Conservation (phyloP, 2,329 filamentous ascomycete genomes). For the Thielaviopsis cerberus region DNA sequence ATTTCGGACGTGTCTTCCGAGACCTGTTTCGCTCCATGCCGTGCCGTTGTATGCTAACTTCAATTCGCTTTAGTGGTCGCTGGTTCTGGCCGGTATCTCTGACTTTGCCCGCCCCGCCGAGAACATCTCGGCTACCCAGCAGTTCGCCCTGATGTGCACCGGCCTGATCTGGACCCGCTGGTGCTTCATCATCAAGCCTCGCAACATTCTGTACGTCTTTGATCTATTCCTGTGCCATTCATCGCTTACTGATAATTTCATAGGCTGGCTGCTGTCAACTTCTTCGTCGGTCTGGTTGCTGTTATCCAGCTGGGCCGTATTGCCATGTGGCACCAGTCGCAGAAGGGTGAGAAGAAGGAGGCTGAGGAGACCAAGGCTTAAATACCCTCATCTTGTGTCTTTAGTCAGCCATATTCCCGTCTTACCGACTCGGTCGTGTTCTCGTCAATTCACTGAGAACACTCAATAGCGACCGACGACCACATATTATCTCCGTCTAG, state of each 20-base stretch:
- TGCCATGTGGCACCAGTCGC: conserved; percentile 39
- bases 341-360: conserved; percentile 21
- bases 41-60: not conserved
- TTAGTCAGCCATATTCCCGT: not conserved
- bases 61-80: conserved; percentile 47
- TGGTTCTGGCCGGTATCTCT: conserved; percentile 80
- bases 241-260: conserved; percentile 3
- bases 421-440: not conserved
- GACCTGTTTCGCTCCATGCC: not conserved
- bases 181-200: conserved; percentile 92
- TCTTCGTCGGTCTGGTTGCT: conserved; percentile 84
- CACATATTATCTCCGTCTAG: not conserved
- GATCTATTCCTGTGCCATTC: not conserved
- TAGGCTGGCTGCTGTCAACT: conserved; percentile 87
- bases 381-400: not conserved
- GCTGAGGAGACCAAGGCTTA: conserved; percentile 17
- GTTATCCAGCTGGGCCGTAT: conserved; percentile 68
- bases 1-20: not conserved
- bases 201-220: conserved; percentile 60
- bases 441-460: not conserved
- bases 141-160: conserved; percentile 72
- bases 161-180: conserved; percentile 96
- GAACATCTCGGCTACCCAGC: conserved; percentile 84
- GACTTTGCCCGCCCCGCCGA: conserved; percentile 84
- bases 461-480: not conserved